Evolutionary conservation across 78 protist species (phyloP).

Genomic region (Dictyostelium brefeldianum): DNA sequence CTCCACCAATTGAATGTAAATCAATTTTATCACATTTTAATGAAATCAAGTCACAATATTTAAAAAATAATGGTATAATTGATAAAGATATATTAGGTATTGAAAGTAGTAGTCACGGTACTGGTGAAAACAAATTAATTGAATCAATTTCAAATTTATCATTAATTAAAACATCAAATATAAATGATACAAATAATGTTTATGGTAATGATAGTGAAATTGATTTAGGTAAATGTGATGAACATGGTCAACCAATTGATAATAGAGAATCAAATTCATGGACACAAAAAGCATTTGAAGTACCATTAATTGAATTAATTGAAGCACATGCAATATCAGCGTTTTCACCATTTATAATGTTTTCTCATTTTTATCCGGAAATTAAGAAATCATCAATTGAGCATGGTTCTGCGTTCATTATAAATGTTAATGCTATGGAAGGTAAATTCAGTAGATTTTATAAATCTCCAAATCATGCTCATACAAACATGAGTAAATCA

Average conservation of each 20-base stretch:
- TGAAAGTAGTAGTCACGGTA: not conserved
- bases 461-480: constrained; percentile 94
- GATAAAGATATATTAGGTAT: not conserved
- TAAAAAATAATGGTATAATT: not conserved
- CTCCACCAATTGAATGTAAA: not conserved
- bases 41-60: not conserved
- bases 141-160: not conserved
- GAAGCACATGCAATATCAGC: constrained; percentile 80
- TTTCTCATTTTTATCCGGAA: constrained; percentile 20
- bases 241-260: constrained; percentile 86
- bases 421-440: constrained; percentile 98
- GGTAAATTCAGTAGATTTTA: constrained; percentile 73
- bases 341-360: constrained; percentile 85
- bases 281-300: constrained; percentile 53
- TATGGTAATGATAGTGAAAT: not conserved
- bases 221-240: constrained; percentile 24
- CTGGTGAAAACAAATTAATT: not conserved
- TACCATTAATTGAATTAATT: constrained; percentile 64
- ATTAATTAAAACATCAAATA: not conserved
- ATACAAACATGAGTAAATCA: constrained; percentile 98
- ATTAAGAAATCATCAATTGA: constrained; percentile 9
- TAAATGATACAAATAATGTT: not conserved
- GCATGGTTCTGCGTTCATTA: constrained; percentile 64
- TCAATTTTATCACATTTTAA: not conserved
- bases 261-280: constrained; percentile 63